Evolutionary conservation across 73 alveolate genomes (phyloP).

Genomic region (Tetrahymena borealis): DNA sequence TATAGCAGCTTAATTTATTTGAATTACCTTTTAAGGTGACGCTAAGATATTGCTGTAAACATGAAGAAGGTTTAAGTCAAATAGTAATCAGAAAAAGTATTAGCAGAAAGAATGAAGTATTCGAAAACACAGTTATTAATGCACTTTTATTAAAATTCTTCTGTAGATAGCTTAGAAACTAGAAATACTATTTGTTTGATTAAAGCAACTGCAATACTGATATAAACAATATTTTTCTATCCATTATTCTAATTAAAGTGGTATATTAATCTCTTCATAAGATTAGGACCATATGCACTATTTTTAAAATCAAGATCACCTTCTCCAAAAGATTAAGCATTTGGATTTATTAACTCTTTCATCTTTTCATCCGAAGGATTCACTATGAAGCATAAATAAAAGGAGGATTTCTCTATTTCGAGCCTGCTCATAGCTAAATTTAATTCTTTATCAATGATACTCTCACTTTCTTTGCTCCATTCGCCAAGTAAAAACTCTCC

Average conservation of each 20-base stretch:
- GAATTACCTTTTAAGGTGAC: background rate
- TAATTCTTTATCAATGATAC: background rate
- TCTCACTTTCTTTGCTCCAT: background rate
- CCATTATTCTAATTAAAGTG: background rate
- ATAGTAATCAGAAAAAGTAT: background rate
- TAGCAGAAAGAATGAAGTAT: background rate
- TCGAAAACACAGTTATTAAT: background rate
- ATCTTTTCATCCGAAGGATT: background rate
- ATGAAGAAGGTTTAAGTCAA: background rate
- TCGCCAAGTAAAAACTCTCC: background rate
- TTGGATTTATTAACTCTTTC: background rate
- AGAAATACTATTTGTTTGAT: background rate
- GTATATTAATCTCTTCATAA: background rate
- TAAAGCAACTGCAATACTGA: background rate
- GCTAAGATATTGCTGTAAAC: background rate
- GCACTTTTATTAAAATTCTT: background rate
- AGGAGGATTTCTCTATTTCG: background rate
- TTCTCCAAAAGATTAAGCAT: background rate
- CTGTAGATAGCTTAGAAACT: background rate
- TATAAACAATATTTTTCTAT: background rate
- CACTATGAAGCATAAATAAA: background rate
- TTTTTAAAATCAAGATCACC: background rate
- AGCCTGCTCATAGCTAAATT: background rate
- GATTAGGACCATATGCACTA: background rate
- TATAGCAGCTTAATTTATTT: background rate